Percentiles rank a stretch among this genome's conserved stretches.
These are phyloP conservation scores for Erucastrum elatum DNA, from an alignment of 345 rosid genomes.

Conservation along the genomic window DNA sequence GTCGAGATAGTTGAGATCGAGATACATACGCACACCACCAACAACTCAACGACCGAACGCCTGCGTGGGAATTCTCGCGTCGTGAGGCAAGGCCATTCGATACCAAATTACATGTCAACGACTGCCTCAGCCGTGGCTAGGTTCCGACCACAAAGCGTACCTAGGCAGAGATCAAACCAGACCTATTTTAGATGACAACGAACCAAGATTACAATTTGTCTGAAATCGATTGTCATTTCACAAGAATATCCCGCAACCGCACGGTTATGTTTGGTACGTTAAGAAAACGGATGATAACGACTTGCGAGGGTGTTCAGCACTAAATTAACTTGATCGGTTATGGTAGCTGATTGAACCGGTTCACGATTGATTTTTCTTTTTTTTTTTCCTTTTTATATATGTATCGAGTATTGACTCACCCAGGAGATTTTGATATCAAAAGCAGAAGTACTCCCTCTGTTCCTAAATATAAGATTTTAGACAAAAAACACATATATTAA, in stretches of 20 bases:
- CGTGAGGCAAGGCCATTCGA: conserved; percentile 19
- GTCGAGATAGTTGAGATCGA: conserved; percentile 76
- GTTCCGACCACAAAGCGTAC: conserved; percentile 63
- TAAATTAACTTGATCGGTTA: background rate
- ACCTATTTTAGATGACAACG: background rate
- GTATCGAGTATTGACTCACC: background rate
- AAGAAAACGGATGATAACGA: background rate
- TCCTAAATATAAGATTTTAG: no score
- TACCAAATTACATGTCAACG: conserved; percentile 78
- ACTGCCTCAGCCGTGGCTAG: conserved; percentile 71
- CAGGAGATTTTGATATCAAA: background rate
- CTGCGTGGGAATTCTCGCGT: conserved; percentile 3
- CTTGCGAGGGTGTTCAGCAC: background rate
- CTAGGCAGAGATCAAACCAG: conserved; percentile 52
- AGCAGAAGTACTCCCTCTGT: no score
- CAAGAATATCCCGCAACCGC: conserved; percentile 3
- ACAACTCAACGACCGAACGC: conserved; percentile 29
- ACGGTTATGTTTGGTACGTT: background rate
- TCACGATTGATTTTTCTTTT: background rate
- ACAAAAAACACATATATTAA: no score
- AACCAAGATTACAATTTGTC: conserved; percentile 6
- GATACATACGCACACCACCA: conserved; percentile 35
- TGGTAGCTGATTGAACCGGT: background rate
- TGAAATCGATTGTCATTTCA: conserved; percentile 32
- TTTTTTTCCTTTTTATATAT: background rate